Evolutionary conservation across 768 basidiomycete species (phyloP).

Genomic region (Kwoniella dendrophila): DNA sequence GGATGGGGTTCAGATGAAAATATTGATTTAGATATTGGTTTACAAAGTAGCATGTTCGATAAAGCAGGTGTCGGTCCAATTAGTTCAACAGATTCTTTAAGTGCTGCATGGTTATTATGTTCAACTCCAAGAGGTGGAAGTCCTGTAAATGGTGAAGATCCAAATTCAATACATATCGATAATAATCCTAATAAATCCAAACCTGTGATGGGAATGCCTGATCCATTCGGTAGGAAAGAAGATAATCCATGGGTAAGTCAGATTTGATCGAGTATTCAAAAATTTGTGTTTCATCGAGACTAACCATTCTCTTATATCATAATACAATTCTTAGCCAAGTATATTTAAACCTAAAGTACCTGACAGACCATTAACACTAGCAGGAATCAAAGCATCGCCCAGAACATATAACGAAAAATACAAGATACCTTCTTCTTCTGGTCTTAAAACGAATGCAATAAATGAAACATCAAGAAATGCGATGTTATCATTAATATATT

Average conservation of each 20-base stretch:
- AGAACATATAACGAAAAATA: conserved; percentile 18
- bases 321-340: conserved; percentile 26
- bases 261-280: neutral
- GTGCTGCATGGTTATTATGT: conserved; percentile 43
- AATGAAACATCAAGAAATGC: conserved; percentile 39
- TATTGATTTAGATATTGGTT: conserved; percentile 42
- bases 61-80: conserved; percentile 33
- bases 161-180: too few species aligned
- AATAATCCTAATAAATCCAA: neutral
- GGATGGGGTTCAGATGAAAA: conserved; percentile 44
- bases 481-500: conserved; percentile 47
- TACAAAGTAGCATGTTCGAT: conserved; percentile 37
- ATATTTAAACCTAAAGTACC: conserved; percentile 47
- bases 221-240: conserved; percentile 40
- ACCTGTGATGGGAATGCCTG: conserved; percentile 14
- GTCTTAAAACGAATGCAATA: conserved; percentile 14
- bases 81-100: conserved; percentile 42
- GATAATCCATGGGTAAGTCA: conserved; percentile 46
- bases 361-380: conserved; percentile 41
- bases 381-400: conserved; percentile 42
- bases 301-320: too few species aligned
- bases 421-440: neutral
- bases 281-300: too few species aligned
- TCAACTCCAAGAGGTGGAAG: conserved; percentile 37
- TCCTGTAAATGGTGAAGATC: conserved; percentile 31